A percentile compares a stretch with the other conserved stretches of the same genome.
phyloP scores from a whole-genome alignment of 208 protist genomes.

The Wallacemonas rigidus region DNA sequence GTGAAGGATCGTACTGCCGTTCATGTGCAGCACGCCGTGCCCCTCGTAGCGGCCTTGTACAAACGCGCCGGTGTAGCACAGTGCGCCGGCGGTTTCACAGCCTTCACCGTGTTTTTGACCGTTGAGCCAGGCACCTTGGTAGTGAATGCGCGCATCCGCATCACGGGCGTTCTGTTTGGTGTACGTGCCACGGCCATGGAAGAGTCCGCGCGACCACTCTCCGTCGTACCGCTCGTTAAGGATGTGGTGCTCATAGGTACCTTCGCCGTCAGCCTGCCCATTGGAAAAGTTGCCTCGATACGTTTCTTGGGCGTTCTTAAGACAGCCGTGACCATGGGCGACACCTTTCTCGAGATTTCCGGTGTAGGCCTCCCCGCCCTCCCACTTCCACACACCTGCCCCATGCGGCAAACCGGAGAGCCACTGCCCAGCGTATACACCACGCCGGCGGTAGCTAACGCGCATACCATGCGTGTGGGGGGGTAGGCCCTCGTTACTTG shows the following conservation, averaged over 20 bases:
- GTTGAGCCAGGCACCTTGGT: slow-evolving; percentile 61
- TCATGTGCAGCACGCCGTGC: slow-evolving; percentile 36
- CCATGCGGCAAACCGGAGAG: slow-evolving; percentile 59
- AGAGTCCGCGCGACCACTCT: slow-evolving; percentile 51
- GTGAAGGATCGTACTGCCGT: slow-evolving; percentile 6
- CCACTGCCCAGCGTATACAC: slow-evolving; percentile 72
- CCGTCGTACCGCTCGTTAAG: slow-evolving; percentile 52
- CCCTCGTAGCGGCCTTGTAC: slow-evolving; percentile 48
- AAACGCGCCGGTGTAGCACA: slow-evolving; percentile 71
- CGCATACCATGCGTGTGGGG: slow-evolving; percentile 18
- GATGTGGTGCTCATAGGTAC: slow-evolving; percentile 36
- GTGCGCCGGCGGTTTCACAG: slow-evolving; percentile 23
- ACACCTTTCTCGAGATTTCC: slow-evolving; percentile 46
- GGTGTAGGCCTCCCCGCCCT: slow-evolving; percentile 58
- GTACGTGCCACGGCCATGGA: slow-evolving; percentile 63
- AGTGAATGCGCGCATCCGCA: slow-evolving; percentile 22
- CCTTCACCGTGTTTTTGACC: slow-evolving; percentile 56
- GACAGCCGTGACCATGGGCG: slow-evolving; percentile 54
- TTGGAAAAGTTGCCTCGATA: slow-evolving; percentile 64
- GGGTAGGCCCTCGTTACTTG: slow-evolving; percentile 17
- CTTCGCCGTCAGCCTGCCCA: slow-evolving; percentile 56
- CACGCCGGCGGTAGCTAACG: slow-evolving; percentile 42
- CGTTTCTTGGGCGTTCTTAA: slow-evolving; percentile 30
- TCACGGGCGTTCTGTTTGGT: slow-evolving; percentile 4
- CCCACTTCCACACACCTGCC: slow-evolving; percentile 65